These are phyloP conservation scores for Hortiboletus campestris DNA, from an alignment of 768 basidiomycete genomes.

Conservation along the genomic window DNA sequence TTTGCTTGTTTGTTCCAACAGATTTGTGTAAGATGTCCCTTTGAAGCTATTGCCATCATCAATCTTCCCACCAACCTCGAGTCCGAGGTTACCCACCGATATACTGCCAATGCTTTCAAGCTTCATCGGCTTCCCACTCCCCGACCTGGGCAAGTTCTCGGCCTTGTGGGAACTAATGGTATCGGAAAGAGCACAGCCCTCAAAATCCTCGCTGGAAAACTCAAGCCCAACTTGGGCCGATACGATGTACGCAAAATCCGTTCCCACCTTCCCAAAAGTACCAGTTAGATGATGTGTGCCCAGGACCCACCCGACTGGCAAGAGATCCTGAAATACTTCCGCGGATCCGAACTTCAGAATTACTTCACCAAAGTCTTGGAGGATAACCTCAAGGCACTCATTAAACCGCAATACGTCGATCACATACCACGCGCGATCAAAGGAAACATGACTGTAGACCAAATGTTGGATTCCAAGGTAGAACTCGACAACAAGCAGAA, in stretches of 20 bases:
- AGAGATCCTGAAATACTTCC: slow-evolving; percentile 97
- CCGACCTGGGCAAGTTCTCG: slow-evolving; percentile 96
- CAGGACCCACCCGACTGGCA: slow-evolving; percentile 99
- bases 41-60: slow-evolving; percentile 98
- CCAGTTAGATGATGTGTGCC: not conserved
- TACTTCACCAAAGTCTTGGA: slow-evolving; percentile 99
- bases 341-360: slow-evolving; percentile 97
- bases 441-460: slow-evolving; percentile 75
- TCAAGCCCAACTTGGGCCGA: slow-evolving; percentile 95
- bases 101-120: slow-evolving; percentile 98
- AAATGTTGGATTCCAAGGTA: slow-evolving; percentile 91
- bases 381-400: slow-evolving; percentile 97
- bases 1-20: slow-evolving; percentile 1
- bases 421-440: slow-evolving; percentile 98
- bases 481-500: slow-evolving; percentile 87
- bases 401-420: slow-evolving; percentile 99
- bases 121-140: slow-evolving; percentile 97
- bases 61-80: slow-evolving; percentile 97
- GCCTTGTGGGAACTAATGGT: slow-evolving; percentile 98
- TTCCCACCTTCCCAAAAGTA: not conserved
- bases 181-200: slow-evolving; percentile 98
- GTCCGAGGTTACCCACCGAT: slow-evolving; percentile 95
- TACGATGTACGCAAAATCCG: slow-evolving; percentile 70
- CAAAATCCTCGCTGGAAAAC: slow-evolving; percentile 94
- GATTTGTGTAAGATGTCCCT: slow-evolving; percentile 76